Evolutionary conservation across 2,329 filamentous ascomycete species (phyloP).

Genomic region (Ceratocystis huliohia): DNA sequence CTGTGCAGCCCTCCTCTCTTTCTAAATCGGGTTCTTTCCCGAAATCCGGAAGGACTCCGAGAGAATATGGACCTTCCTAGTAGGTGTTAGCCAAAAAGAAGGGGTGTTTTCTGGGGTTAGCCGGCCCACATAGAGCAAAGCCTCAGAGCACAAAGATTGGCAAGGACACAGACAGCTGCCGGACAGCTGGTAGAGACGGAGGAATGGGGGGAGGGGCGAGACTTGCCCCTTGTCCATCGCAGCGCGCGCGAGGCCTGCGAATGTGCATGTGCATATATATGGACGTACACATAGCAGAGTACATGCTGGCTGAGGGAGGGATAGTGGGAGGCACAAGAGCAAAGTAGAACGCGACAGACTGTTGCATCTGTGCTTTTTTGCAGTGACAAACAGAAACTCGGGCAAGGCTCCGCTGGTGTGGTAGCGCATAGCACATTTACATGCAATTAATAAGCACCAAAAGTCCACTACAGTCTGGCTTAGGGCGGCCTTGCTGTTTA

Average conservation of each 20-base stretch:
- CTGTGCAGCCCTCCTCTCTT: not conserved
- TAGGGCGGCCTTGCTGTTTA: not conserved
- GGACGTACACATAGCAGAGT: not conserved
- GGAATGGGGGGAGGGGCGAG: not conserved
- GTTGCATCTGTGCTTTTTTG: not conserved
- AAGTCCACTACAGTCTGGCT: not conserved
- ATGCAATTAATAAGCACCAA: not conserved
- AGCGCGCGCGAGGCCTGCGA: no score
- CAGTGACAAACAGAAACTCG: not conserved
- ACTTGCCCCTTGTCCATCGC: not conserved
- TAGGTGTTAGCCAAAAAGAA: not conserved
- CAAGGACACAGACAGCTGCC: not conserved
- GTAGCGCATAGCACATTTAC: not conserved
- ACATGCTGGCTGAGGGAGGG: no score
- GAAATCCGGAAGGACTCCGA: slow-evolving; percentile 1
- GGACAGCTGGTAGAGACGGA: not conserved
- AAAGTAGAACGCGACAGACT: no score
- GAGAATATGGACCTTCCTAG: not conserved
- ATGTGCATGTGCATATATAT: not conserved
- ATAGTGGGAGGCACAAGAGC: no score
- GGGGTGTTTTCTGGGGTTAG: not conserved
- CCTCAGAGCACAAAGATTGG: not conserved
- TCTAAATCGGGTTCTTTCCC: slow-evolving; percentile 1
- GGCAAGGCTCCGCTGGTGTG: not conserved
- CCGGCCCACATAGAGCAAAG: not conserved